phyloP scores from a whole-genome alignment of 352 stramenopile species.

The Phytophthora melonis region DNA sequence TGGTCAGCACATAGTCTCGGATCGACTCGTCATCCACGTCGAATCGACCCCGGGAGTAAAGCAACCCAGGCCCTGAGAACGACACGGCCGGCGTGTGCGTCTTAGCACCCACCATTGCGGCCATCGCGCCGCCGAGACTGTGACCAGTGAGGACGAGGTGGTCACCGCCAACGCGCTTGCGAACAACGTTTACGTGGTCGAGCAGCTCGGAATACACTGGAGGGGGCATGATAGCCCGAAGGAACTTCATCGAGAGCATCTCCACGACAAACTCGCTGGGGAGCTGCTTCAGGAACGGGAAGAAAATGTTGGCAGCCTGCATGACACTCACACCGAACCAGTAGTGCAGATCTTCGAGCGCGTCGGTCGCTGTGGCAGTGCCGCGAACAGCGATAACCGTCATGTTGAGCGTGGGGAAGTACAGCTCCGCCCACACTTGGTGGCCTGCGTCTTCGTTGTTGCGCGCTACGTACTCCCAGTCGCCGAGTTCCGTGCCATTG shows the following conservation, averaged over 20 bases:
- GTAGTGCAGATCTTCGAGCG: constrained; percentile 88
- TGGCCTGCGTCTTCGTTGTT: constrained; percentile 74
- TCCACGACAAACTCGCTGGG: constrained; percentile 81
- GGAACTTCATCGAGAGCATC: constrained; percentile 83
- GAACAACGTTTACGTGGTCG: constrained; percentile 64
- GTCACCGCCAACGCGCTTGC: constrained; percentile 72
- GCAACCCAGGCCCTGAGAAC: constrained; percentile 81
- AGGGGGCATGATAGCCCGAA: constrained; percentile 75
- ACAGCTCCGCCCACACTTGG: constrained; percentile 89
- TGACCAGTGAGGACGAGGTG: constrained; percentile 84
- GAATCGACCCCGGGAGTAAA: constrained; percentile 86
- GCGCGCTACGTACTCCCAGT: constrained; percentile 81
- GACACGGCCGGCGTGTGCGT: constrained; percentile 83
- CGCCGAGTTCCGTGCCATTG: constrained; percentile 73
- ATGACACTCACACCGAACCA: constrained; percentile 91
- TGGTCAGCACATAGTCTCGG: constrained; percentile 87
- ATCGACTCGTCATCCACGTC: constrained; percentile 74
- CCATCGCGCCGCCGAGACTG: constrained; percentile 86
- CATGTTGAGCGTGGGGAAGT: constrained; percentile 86
- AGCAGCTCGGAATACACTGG: constrained; percentile 83
- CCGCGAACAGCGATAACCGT: constrained; percentile 86
- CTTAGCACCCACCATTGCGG: constrained; percentile 86
- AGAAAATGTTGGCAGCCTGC: constrained; percentile 86
- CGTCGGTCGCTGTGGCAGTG: constrained; percentile 84
- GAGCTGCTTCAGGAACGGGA: constrained; percentile 89